Base-by-base conservation (phyloP, 2,329 filamentous ascomycete species). In the Trichoderma sp. region DNA sequence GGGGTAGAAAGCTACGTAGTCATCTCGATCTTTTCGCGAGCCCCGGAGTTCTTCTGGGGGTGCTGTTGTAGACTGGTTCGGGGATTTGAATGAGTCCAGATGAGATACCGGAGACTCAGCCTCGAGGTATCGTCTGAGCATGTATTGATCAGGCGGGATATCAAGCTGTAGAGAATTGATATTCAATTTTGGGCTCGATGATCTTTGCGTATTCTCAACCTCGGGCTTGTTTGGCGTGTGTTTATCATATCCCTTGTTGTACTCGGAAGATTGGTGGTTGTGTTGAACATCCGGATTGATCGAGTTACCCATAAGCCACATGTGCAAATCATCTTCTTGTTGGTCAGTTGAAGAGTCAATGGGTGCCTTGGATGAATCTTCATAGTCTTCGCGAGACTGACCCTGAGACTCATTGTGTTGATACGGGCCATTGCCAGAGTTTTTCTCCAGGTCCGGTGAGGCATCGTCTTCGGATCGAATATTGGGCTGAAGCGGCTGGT, bases 91-190 rank as follows among this genome's bases (percentile, higher is more conserved):
- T 15, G n/a, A 18, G 7, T 39, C 61, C 11, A 24, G 11, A 62
- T 39, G 57, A 26, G 67, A 60, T 43, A 28, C 21, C 15, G 71
- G 71, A n/a, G 62, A 71, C 9, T 73, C 72, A 11, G 68, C 66
- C 30, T 71, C 72, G 24, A 73, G 72, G 32, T 73, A 73, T 12
- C 72, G 34, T 18, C 53, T 69, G n/a, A 73, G 72, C 72, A 73
- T 73, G 15, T 67, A 71, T 43, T 73, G 68, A 1, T 73, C 68
- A 26, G 65, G 32, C 4, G 72, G 69, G 3, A 71, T 66, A 21
- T 64, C 60, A 15, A 72, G 24, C 12, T 53, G 43, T 24, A 66
- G 51, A 24, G 21, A 32, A 14, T 43, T 26, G 11, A 61, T 32
- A 7, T 51, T 34, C 6, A 60, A 36, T 24, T 30, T 56, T 6